Base-by-base conservation (phyloP, 441 rosid genomes). In the Sinapis alba region DNA sequence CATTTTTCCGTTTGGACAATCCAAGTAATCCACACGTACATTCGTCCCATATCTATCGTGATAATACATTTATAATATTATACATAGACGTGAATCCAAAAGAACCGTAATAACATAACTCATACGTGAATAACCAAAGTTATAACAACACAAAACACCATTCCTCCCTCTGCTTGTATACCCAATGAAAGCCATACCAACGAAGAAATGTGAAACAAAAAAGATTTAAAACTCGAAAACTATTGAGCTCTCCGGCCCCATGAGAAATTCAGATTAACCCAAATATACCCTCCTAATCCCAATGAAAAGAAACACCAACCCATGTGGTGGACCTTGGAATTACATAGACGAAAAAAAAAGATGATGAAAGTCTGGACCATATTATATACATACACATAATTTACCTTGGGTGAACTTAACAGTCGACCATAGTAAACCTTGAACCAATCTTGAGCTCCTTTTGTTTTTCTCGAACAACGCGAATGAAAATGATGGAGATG, bases 301-400 rank as follows among this genome's bases (percentile, higher is more conserved):
- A 65, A 53, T 77, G 57, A 66, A 53, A 65, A 65, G 73, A 53
- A 71, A 38, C 73, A 78, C 69, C 69, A 78, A 66, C 77, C 73
- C 73, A 78, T 72, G 69, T 78, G 69, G 80, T 71, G 73, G 77
- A 66, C 81, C 77, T 72, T 67, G 61, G 41, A 78, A 78, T 72
- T 78, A 72, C 81, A 78, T 65, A 19, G 68, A 59, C 26, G 73
- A 4, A 23, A 45, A 34, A 62, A n/a, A 2, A 19, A 62, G 21
- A 64, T 20, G 70, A 78, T 78, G 19, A 21, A 78, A 73, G 71
- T 68, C 71, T 62, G 75, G 78, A 68, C 62, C 81, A 78, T 68
- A 32, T 78, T 72, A 78, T 78, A 16, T 78, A 78, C 78, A 62
- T 61, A 56, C 64, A 72, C 69, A 68, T 30, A 67, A 23, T 72